A percentile compares a stretch with the other conserved stretches of the same genome.
phyloP scores from a whole-genome alignment of 129 eudicot genomes.

The Lactuca sativa region DNA sequence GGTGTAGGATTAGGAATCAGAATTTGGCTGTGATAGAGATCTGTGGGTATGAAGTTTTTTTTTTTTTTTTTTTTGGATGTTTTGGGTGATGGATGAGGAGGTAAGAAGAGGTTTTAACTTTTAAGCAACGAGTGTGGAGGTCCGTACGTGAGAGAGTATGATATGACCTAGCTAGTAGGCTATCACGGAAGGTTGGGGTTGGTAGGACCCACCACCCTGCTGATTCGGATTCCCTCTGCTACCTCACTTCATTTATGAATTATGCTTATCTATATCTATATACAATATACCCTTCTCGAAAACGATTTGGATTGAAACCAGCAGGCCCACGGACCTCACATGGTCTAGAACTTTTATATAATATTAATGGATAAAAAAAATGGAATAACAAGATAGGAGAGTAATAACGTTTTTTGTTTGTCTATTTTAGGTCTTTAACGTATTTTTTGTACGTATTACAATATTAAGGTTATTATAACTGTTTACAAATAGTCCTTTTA shows the following conservation, averaged over 20 bases:
- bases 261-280: constrained; percentile 26
- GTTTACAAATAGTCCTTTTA: too few relatives aligned
- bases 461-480: too few relatives aligned
- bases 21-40: constrained; percentile 21
- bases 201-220: constrained; percentile 27
- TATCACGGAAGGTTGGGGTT: constrained; percentile 18
- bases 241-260: constrained; percentile 15
- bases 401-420: too few relatives aligned
- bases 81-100: background rate
- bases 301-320: background rate
- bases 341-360: too few relatives aligned
- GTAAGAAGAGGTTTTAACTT: background rate
- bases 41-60: constrained; percentile 4
- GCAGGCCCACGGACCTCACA: too few relatives aligned
- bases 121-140: background rate
- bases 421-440: too few relatives aligned
- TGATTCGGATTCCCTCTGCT: constrained; percentile 27
- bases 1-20: constrained; percentile 4
- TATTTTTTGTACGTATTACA: too few relatives aligned
- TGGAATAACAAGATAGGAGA: too few relatives aligned
- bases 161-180: constrained; percentile 13
- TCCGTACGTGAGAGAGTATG: constrained; percentile 27
- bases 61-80: background rate
- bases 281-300: background rate
- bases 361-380: too few relatives aligned